Evolutionary conservation across 257 asterid species (phyloP), one percentile per base, ranked within the genome.

Genomic region (Solanum rostratum): DNA sequence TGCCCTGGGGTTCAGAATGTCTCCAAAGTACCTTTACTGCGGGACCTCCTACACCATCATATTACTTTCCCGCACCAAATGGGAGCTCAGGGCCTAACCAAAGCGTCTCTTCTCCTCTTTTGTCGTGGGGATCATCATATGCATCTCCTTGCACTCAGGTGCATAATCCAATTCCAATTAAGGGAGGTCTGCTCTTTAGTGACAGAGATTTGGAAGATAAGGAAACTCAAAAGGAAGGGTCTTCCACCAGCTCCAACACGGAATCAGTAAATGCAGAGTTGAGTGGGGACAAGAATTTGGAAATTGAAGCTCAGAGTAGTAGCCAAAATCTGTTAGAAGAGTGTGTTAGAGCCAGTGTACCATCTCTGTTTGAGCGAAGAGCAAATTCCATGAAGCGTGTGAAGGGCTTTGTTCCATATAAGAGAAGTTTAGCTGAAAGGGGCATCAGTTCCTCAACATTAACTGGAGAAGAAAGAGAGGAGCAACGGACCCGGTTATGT

Each of bases 331-430:
- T 68, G 86, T 53, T 50, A 60, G 70, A 49, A 87, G 83, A 15
- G 88, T 81, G 89, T 9, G 70, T 52, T 66, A 91, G 88, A 84
- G 59, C 86, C 20, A 88, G 89, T 1, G 87, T 85, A 86, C 86
- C 85, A 53, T 76, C 84, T 19, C 79, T 79, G n/a, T 83, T 74
- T 27, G 78, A 80, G 83, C 84, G 57, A 43, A 88, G 92, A 29
- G 88, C 89, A 9, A 88, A 84, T 54, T 80, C 92, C 22, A 16
- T 74, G 22, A 88, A 87, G 76, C 83, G 88, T n/a, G 85, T 88
- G 78, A 89, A 85, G 87, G 99, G 99, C 3, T 96, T 96, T 80
- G 89, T 93, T 71, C 99, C 99, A 1, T 96, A 94, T 83, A 96
- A 93, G 87, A 90, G 98, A 87, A 92, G 97, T 86, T 80, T 92